Evolutionary conservation across 352 stramenopile species (phyloP).

Genomic region (Poterioochromonas sp.): DNA sequence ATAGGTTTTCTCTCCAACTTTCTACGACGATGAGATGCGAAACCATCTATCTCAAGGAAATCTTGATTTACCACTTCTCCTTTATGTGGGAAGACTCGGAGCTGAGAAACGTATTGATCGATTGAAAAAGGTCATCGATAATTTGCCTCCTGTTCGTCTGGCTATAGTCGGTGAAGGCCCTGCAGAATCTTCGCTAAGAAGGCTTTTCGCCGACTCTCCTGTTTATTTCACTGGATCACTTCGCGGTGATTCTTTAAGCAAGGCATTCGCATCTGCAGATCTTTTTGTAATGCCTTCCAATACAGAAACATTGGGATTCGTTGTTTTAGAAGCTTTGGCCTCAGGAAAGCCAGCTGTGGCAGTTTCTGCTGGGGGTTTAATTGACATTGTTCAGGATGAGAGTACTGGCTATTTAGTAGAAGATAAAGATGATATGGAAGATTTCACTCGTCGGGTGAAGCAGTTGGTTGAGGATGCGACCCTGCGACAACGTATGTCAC

Average conservation of each 20-base stretch:
- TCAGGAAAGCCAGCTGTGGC: constrained; percentile 61
- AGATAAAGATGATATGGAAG: constrained; percentile 35
- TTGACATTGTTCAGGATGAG: constrained; percentile 55
- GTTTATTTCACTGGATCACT: constrained; percentile 54
- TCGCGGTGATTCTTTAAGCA: constrained; percentile 38
- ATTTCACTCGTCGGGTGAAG: constrained; percentile 39
- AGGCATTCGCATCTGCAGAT: constrained; percentile 54
- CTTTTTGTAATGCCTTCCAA: constrained; percentile 68
- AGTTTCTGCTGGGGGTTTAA: constrained; percentile 56
- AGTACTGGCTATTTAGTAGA: constrained; percentile 45
- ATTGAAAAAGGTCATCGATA: constrained; percentile 53
- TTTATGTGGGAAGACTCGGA: constrained; percentile 63
- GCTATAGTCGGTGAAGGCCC: constrained; percentile 63
- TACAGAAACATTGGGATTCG: constrained; percentile 68
- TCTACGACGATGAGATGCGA: constrained; percentile 50
- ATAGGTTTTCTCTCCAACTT: constrained; percentile 60
- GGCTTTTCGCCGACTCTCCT: constrained; percentile 55
- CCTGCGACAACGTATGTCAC: constrained; percentile 38
- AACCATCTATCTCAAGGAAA: constrained; percentile 51
- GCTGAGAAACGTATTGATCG: constrained; percentile 61
- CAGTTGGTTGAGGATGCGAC: constrained; percentile 39
- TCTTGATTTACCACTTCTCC: constrained; percentile 53
- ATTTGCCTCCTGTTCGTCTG: constrained; percentile 50
- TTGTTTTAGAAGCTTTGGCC: constrained; percentile 71
- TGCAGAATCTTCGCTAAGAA: constrained; percentile 53